Percentiles rank a stretch among this genome's conserved stretches.
These are phyloP conservation scores for Phaeomoniella chlamydospora DNA, from an alignment of 2,329 filamentous ascomycete species.

Conservation along the genomic window DNA sequence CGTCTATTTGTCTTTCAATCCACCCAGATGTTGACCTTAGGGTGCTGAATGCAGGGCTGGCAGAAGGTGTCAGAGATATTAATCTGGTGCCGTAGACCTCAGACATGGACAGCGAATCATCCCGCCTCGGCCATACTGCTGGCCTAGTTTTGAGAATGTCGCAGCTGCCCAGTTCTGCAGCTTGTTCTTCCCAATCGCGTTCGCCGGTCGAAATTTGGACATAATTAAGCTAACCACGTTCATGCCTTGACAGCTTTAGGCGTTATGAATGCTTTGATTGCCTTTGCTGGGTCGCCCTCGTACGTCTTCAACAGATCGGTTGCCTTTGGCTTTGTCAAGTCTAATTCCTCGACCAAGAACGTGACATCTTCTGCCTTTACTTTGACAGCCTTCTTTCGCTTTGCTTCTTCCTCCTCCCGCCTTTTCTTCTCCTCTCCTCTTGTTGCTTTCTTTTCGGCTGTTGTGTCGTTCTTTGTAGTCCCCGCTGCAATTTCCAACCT, in stretches of 20 bases:
- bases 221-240: no score
- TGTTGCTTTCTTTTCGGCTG: constrained; percentile 13
- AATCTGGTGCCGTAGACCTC: no score
- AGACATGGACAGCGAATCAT: no score
- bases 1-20: no score
- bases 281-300: constrained; percentile 26
- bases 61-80: no score
- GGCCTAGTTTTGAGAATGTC: no score
- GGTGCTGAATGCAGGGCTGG: no score
- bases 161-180: no score
- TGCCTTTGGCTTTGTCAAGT: constrained; percentile 29
- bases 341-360: constrained; percentile 31
- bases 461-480: constrained; percentile 10
- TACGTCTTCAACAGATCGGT: constrained; percentile 30
- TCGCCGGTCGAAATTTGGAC: no score
- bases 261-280: constrained; percentile 25
- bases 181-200: no score
- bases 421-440: constrained; percentile 15
- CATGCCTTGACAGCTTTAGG: constrained; percentile 9
- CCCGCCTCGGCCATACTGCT: no score
- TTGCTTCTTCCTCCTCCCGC: constrained; percentile 13
- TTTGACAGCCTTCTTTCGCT: constrained; percentile 27
- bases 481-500: constrained; percentile 28
- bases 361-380: constrained; percentile 28
- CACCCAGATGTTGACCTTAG: no score